Evolutionary conservation across 2,329 filamentous ascomycete species (phyloP), one percentile per base, ranked within the genome.

Genomic region (Elsinoe ampelina): DNA sequence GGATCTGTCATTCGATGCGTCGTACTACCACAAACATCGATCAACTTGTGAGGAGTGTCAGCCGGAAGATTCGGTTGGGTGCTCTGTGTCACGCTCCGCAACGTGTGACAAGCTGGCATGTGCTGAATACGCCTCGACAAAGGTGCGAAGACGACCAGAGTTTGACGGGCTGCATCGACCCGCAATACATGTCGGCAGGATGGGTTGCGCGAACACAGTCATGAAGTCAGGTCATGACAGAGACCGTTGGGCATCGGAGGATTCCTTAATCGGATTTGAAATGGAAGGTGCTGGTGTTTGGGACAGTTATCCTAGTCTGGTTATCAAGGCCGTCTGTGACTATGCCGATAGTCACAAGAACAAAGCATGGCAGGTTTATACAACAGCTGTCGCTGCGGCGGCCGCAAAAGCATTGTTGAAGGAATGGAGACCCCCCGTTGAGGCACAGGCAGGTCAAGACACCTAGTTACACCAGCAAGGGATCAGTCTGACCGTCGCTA

Each of bases 21-120:
- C 50, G 8, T 64, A 66, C 56, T 58, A 57, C 4, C 65, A 67
- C 50, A 65, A 61, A 45, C 65, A 68, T 58, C 60, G 62, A 26
- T 19, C 42, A 3, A 6, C 6, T 8, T n/a, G 19, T 22, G 17
- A n/a, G 20, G 42, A 47, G n/a, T 39, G 13, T 19, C 13, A 22
- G 17, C 7, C 42, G 22, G 42, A 20, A 47, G 20, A 5, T 47
- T 47, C n/a, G 22, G n/a, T 22, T 30, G 26, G 26, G 7, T 30
- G 26, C 26, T 30, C 26, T 8, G 26, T 30, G 26, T 30, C 26
- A 5, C 26, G 26, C 26, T 30, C 26, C 3, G 26, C 26, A 30
- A 30, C 26, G 4, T 30, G 26, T 30, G 26, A 30, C 26, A 30
- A 30, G 26, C 26, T 30, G 26, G 26, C 26, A 30, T 30, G 26